Conservation (phyloP, 805 yeast genomes). For the Hanseniaspora nectarophila region DNA sequence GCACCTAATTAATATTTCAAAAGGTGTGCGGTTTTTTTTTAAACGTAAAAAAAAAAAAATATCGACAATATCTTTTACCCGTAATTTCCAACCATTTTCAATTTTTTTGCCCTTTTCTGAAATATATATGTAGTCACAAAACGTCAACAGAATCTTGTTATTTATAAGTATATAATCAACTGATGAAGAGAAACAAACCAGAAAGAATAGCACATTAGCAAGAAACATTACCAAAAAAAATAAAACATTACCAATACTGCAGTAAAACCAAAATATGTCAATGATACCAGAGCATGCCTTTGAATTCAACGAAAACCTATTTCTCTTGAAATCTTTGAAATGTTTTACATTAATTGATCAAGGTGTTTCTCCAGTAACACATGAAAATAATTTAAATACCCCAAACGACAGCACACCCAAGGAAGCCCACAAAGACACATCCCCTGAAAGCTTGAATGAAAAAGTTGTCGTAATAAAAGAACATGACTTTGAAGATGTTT, state of each 20-base stretch:
- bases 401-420: not conserved
- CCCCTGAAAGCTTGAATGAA: not conserved
- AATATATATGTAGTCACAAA: no score
- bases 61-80: no score
- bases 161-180: no score
- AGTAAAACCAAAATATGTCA: not conserved
- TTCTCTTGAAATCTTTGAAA: constrained; percentile 1
- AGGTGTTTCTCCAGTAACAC: not conserved
- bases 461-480: not conserved
- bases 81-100: no score
- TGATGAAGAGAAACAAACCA: not conserved
- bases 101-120: no score
- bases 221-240: not conserved
- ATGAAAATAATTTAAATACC: not conserved
- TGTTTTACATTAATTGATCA: not conserved
- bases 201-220: constrained; percentile 1
- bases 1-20: no score
- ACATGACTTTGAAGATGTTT: not conserved
- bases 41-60: no score
- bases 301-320: constrained; percentile 4
- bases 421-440: not conserved
- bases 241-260: not conserved
- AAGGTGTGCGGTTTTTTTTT: no score
- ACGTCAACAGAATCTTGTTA: no score
- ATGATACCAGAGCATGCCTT: not conserved